Evolutionary conservation across 768 basidiomycete species (phyloP), one percentile per base, ranked within the genome.

Genomic region (Mycena vulgaris): DNA sequence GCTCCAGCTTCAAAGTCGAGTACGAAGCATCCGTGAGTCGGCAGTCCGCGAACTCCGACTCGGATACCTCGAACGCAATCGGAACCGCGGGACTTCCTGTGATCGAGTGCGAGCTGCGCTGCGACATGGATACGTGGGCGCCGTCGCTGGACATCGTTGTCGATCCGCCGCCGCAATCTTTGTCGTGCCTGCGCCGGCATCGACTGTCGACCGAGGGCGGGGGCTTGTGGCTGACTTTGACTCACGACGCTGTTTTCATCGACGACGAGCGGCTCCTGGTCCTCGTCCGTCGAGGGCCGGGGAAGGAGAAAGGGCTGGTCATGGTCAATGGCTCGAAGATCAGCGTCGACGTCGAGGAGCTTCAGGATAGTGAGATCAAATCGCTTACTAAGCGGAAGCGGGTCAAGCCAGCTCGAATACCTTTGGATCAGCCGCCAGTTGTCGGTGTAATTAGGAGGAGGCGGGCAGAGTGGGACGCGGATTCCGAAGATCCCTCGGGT

Each of bases 371-470:
- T 28, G 97, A 99, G 80, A 89, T 97, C 74, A 95, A 97, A 84
- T 81, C 87, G 6, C 84, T 98, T 48, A 85, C 89, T 76, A 94
- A 92, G 80, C 89, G 90, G 84, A 98, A 97, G 81, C 89, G 97
- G 11, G 85, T 95, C 56, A 95, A 95, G 79, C 95, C 95, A 5
- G 83, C 84, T 4, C 89, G 97, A 37, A 91, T 97, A 59, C 97
- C 98, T 4, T 86, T 99, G 23, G 98, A 99, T 79, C 96, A 97
- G 74, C 97, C 96, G 0, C 95, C 92, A 5, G 94, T 96, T 3
- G 82, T 94, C 62, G 85, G 91, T 33, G 90, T 87, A 49, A 90
- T 94, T 65, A 86, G 92, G 47, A 85, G 88, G 73, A 86, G 92
- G 47, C 88, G 86, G 61, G 92, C 89, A 25, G 94, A 95, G 70